Conservation (phyloP, 257 asterid genomes). For the Solanum pennellii region DNA sequence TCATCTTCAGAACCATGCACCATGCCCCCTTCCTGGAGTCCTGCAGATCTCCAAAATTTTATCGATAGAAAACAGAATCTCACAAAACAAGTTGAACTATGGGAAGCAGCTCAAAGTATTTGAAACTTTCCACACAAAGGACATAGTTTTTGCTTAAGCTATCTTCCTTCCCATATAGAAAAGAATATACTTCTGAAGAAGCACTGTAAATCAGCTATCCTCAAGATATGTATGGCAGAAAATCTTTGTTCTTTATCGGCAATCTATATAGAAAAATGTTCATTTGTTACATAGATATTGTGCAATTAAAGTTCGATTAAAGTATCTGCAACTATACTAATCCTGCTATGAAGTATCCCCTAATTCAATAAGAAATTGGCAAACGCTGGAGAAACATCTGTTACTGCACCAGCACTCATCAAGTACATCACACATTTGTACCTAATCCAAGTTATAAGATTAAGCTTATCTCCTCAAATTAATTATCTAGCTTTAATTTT, state of each 20-base stretch:
- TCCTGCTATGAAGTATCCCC: not conserved
- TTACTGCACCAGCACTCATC: not conserved
- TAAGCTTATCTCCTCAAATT: not conserved
- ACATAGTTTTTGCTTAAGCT: not conserved
- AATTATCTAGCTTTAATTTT: not conserved
- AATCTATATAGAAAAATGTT: not conserved
- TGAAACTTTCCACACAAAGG: not conserved
- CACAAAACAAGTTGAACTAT: slow-evolving; percentile 21
- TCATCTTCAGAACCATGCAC: slow-evolving; percentile 42
- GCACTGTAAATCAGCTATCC: not conserved
- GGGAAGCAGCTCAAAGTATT: slow-evolving; percentile 10
- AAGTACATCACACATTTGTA: not conserved
- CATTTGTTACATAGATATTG: not conserved
- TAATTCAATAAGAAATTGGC: not conserved
- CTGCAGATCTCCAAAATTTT: slow-evolving; percentile 12
- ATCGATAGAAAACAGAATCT: slow-evolving; percentile 32
- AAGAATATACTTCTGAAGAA: not conserved
- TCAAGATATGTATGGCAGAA: not conserved
- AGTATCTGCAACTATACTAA: not conserved
- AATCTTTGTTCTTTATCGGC: not conserved
- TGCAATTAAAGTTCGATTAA: not conserved
- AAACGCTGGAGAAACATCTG: not conserved
- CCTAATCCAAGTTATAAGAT: not conserved
- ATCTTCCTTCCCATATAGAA: not conserved
- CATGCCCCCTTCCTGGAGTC: slow-evolving; percentile 31